phyloP scores from a whole-genome alignment of 2,329 filamentous ascomycete genomes.

The Penicillium griseofulvum region DNA sequence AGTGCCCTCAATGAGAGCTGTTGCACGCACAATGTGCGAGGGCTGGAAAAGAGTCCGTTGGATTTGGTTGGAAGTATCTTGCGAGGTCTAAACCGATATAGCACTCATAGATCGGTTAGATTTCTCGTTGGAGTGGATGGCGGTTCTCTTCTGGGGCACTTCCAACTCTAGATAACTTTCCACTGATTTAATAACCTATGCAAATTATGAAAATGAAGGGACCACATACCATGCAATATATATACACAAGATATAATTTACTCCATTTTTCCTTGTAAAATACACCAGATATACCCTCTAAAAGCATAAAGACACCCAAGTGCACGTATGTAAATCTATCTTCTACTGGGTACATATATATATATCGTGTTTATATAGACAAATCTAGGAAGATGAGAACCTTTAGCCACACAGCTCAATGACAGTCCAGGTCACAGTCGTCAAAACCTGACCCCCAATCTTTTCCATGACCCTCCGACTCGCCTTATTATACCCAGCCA shows the following conservation, averaged over 20 bases:
- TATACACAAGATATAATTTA: neutral
- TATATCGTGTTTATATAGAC: neutral
- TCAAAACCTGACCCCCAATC: slow-evolving; percentile 37
- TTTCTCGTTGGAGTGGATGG: neutral
- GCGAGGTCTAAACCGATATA: neutral
- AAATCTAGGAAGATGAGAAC: neutral
- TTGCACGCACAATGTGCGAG: neutral
- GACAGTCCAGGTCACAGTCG: slow-evolving; percentile 40
- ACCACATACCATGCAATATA: too few relatives aligned
- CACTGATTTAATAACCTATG: neutral
- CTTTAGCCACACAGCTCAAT: slow-evolving; percentile 30
- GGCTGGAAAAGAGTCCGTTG: neutral
- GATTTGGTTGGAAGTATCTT: neutral
- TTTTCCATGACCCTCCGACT: slow-evolving; percentile 48
- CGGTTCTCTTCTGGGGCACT: neutral
- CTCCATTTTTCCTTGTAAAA: neutral
- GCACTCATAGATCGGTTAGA: neutral
- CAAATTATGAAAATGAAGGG: too few relatives aligned
- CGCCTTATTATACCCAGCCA: slow-evolving; percentile 33
- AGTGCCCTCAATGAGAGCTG: neutral
- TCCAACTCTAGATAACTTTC: neutral
- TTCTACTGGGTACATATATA: neutral
- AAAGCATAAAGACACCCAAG: neutral
- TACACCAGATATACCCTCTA: neutral
- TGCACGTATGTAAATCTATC: neutral